Evolutionary conservation across 2,329 filamentous ascomycete genomes (phyloP).

Genomic region (Botrytis medusae): DNA sequence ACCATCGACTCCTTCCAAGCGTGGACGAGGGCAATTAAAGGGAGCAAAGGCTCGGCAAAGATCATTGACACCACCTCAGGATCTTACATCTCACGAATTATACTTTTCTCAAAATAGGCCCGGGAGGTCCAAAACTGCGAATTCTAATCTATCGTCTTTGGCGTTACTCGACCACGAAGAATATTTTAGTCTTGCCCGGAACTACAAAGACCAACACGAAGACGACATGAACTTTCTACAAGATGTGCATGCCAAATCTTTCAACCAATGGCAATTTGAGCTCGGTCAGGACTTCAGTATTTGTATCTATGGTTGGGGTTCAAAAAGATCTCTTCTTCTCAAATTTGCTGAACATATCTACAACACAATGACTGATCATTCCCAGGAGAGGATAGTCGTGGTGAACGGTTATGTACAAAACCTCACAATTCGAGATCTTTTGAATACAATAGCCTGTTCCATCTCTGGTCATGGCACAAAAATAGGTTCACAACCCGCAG

Average conservation of each 20-base stretch:
- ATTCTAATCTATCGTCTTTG: conserved; percentile 75
- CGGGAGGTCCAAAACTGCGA: conserved; percentile 78
- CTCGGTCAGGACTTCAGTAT: conserved; percentile 82
- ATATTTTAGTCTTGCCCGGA: conserved; percentile 70
- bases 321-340: conserved; percentile 74
- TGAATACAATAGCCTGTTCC: conserved; percentile 66
- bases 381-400: conserved; percentile 64
- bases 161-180: conserved; percentile 85
- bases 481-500: conserved; percentile 54
- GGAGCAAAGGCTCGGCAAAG: conserved; percentile 51
- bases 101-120: conserved; percentile 93
- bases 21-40: conserved; percentile 47
- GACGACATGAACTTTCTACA: conserved; percentile 70
- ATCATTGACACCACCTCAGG: conserved; percentile 60
- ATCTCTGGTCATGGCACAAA: conserved; percentile 48
- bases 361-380: conserved; percentile 40
- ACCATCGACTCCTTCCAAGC: conserved; percentile 53
- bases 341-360: conserved; percentile 73
- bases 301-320: conserved; percentile 90
- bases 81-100: conserved; percentile 83
- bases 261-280: conserved; percentile 92
- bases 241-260: conserved; percentile 74
- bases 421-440: conserved; percentile 66
- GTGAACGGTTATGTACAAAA: conserved; percentile 80
- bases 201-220: conserved; percentile 65